These are phyloP conservation scores for Lathyrus aphaca DNA, from an alignment of 306 rosid species.

Conservation along the genomic window DNA sequence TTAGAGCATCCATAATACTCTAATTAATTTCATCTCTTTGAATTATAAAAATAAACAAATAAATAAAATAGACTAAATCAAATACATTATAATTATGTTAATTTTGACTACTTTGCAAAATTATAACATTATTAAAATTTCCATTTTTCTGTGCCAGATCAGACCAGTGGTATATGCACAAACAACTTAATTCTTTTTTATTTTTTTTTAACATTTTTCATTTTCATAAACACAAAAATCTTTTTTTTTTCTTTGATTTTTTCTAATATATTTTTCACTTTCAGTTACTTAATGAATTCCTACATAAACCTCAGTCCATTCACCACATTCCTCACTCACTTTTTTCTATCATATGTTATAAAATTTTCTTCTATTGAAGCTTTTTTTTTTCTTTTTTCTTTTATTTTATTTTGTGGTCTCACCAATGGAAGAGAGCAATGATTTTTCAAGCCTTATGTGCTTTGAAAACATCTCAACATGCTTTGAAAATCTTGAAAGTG, in stretches of 20 bases:
- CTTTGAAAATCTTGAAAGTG: constrained; percentile 44
- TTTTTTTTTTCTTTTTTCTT: constrained; percentile 25
- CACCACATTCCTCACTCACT: constrained; percentile 11
- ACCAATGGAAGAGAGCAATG: constrained; percentile 59
- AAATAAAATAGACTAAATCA: too few species aligned
- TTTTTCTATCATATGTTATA: constrained; percentile 4
- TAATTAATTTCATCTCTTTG: too few species aligned
- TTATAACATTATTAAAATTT: too few species aligned
- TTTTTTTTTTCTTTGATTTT: neutral
- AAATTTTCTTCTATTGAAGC: constrained; percentile 26
- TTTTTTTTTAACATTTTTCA: too few species aligned
- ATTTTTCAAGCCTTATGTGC: constrained; percentile 54
- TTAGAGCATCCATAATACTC: too few species aligned
- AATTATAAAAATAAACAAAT: too few species aligned
- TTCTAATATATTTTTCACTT: neutral
- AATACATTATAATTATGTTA: too few species aligned
- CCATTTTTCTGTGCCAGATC: too few species aligned
- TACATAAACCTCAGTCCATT: constrained; percentile 47
- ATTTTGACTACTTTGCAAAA: too few species aligned
- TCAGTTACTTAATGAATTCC: constrained; percentile 14
- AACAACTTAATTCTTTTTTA: too few species aligned
- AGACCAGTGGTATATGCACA: too few species aligned
- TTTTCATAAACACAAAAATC: too few species aligned
- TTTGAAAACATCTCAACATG: constrained; percentile 45
- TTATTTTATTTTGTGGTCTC: constrained; percentile 38